Base-by-base conservation (phyloP, 371 early-diverging fungal species). In the Mucor lusitanicus region DNA sequence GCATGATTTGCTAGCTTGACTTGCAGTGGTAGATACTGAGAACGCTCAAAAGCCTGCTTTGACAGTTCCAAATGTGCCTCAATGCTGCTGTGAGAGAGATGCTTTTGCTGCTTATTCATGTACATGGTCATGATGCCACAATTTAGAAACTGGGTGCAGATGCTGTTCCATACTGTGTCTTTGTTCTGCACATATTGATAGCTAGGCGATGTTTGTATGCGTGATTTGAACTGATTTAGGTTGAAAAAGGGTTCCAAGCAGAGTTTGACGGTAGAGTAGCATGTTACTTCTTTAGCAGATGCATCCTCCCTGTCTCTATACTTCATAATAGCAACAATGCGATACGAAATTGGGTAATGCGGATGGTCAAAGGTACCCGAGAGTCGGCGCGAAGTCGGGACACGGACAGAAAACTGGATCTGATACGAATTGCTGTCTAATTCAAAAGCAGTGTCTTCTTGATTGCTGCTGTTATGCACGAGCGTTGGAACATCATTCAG, bases 291-390 rank as follows among this genome's bases (percentile, higher is more conserved):
- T 3, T 25, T 57, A 8, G 21, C 3, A 9, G 25, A 44, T 12
- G n/a, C 37, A 12, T 35, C 6, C 3, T 59, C 6, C 5, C 33
- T 21, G n/a, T 21, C 21, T 17, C 19, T n/a, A 13, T 28, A 68
- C 23, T 53, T 56, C 68, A 68, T 68, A 9, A 68, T 30, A 15
- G 28, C 56, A 2, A 63, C 58, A 15, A 68, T 23, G 15, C 63
- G 56, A 46, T 68, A 63, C 1, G 58, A 11, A 23, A 68, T 57
- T 35, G 68, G 68, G 15, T 46, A 68, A 28, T 68, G 40, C 3
- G 68, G 63, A 28, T 68, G 68, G 15, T 68, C 68, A 56, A 68
- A 63, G 9, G 57, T 57, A 4, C 63, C 58, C 27, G 63, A 42
- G n/a, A 68, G 21, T 27, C 56, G 55, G 5, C 32, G 39, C 13